Base-by-base conservation (phyloP, 2,329 filamentous ascomycete species). In the Reticulascus tulasneorum region DNA sequence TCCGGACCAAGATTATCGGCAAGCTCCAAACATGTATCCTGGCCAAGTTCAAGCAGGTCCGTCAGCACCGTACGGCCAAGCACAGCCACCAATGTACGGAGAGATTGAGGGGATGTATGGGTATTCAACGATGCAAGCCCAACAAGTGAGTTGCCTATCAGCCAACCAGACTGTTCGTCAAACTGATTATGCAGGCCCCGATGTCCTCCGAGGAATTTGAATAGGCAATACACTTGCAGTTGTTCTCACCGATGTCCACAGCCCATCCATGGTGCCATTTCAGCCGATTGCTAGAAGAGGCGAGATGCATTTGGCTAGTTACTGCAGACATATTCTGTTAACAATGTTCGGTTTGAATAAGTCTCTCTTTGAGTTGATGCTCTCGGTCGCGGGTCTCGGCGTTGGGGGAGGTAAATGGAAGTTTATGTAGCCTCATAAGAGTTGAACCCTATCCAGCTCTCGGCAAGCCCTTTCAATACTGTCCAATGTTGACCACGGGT, bases 51-150 rank as follows among this genome's bases (percentile, higher is more conserved):
- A 88, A 48, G 69, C 82, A 11, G 84, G 85, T 31, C 79, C 84
- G 10, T 73, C 78, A 29, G 75, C 77, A 33, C 75, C 77, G 10
- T 94, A 94, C 56, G 85, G 82, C 11, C 87, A 93, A 53, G 77
- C 84, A 29, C 83, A 86, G 49, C 78, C 83, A 40, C 70, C 79
- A 45, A 94, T 96, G 75, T 95, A 89, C 55, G 75, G 82, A 37
- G 82, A 84, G 38, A 82, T 90, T 62, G 82, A 87, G 45, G 80
- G 79, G 46, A 95, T 96, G 73, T 97, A 97, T 48, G 76, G 76
- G 24, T 94, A 94, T 58, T 75, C 82, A 11, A 68, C 80, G 44
- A 86, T 95, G 75, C 82, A 84, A 50, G 77, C 85, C 46, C 88
- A 94, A 61, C 86, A 89, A 70, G 86, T 90, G 71, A 59, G 76